A percentile compares a stretch with the other conserved stretches of the same genome.
Conservation (phyloP, 2,329 filamentous ascomycete species). For the Neoarthrinium moseri region DNA sequence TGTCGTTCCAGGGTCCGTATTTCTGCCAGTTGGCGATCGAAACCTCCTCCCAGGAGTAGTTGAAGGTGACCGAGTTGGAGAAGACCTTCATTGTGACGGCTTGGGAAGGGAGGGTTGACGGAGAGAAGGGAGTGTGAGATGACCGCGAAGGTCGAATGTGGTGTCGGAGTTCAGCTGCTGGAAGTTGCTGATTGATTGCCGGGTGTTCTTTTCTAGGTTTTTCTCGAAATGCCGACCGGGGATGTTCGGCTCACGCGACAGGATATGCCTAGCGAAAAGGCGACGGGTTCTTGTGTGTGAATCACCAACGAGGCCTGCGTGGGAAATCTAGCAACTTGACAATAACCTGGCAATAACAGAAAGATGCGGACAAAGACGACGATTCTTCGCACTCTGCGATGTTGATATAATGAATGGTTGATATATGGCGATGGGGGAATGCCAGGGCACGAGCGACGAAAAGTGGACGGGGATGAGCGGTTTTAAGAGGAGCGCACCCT, state of each 20-base stretch:
- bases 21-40: conserved; percentile 98
- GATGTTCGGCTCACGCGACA: neutral
- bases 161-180: too few species aligned
- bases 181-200: neutral
- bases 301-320: too few species aligned
- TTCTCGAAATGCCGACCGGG: neutral
- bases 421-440: neutral
- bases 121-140: too few species aligned
- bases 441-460: neutral
- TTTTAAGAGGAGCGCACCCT: conserved; percentile 1
- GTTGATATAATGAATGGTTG: conserved; percentile 8
- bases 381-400: too few species aligned
- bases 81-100: conserved; percentile 98
- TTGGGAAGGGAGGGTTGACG: too few species aligned
- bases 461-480: conserved; percentile 6
- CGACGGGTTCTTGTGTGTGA: too few species aligned
- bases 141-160: too few species aligned
- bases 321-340: neutral
- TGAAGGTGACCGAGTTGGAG: conserved; percentile 82
- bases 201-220: too few species aligned
- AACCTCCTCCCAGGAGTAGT: conserved; percentile 99
- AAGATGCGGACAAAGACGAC: neutral
- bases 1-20: conserved; percentile 98
- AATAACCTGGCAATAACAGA: neutral
- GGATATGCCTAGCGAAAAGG: neutral